These are phyloP conservation scores for Erigeron canadensis DNA, from an alignment of 129 eudicot species.

Conservation along the genomic window DNA sequence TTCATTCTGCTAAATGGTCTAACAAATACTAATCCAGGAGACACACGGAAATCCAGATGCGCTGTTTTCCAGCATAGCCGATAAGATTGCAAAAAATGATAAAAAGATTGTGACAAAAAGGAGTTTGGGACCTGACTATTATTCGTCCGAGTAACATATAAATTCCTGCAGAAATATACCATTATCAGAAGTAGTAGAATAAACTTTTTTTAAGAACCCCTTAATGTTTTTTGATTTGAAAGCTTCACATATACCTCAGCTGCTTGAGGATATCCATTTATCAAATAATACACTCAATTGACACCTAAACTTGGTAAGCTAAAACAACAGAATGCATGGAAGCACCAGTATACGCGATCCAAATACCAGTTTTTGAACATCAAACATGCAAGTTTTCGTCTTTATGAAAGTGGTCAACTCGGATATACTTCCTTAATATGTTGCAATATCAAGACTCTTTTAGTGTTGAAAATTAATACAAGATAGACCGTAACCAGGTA, in stretches of 20 bases:
- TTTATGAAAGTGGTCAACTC: too few species aligned
- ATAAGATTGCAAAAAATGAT: slow-evolving; percentile 30
- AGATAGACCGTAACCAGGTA: neutral
- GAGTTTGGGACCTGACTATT: slow-evolving; percentile 32
- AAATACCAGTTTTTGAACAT: neutral
- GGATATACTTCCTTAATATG: too few species aligned
- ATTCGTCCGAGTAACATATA: slow-evolving; percentile 33
- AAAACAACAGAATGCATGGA: neutral
- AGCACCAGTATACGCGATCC: too few species aligned
- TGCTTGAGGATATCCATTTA: neutral
- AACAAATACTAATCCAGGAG: slow-evolving; percentile 28
- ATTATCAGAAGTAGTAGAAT: neutral
- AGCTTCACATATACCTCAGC: neutral
- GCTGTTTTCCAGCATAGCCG: slow-evolving; percentile 27
- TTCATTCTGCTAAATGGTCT: slow-evolving; percentile 25
- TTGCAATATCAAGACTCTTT: too few species aligned
- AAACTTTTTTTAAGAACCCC: neutral
- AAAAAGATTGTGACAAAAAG: slow-evolving; percentile 4
- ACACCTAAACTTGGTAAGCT: neutral
- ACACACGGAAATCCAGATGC: slow-evolving; percentile 11
- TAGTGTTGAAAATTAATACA: neutral
- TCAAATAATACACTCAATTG: neutral
- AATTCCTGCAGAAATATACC: slow-evolving; percentile 44
- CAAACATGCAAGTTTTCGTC: neutral
- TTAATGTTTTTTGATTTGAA: neutral